Evolutionary conservation across 2,329 filamentous ascomycete species (phyloP).

Genomic region (Allantophomopsis lycopodina): DNA sequence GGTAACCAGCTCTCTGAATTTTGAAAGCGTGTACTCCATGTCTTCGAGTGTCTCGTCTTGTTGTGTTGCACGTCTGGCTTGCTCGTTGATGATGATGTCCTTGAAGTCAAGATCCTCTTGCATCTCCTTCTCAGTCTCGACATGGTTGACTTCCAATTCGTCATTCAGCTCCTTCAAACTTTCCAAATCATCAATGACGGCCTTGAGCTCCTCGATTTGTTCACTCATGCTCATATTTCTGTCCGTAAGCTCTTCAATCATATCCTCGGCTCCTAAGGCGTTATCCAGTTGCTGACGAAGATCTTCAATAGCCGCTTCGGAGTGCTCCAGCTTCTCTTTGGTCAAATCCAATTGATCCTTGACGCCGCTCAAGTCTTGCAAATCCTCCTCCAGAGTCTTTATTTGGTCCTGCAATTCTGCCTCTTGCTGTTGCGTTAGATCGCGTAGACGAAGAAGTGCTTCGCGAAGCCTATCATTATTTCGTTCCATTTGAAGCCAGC

Average conservation of each 20-base stretch:
- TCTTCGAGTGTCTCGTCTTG: slow-evolving; percentile 75
- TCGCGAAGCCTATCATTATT: slow-evolving; percentile 81
- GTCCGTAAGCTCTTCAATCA: slow-evolving; percentile 84
- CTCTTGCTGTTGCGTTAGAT: slow-evolving; percentile 78
- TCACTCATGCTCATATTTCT: slow-evolving; percentile 76
- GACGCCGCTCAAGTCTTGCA: slow-evolving; percentile 50
- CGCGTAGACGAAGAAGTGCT: slow-evolving; percentile 70
- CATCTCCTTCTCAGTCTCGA: slow-evolving; percentile 86
- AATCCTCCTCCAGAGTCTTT: slow-evolving; percentile 56
- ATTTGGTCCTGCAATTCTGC: slow-evolving; percentile 65
- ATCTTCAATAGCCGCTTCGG: slow-evolving; percentile 68
- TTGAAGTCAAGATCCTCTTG: slow-evolving; percentile 87
- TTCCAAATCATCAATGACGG: slow-evolving; percentile 76
- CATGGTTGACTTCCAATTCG: slow-evolving; percentile 85
- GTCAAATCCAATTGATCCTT: slow-evolving; percentile 58
- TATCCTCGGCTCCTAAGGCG: slow-evolving; percentile 76
- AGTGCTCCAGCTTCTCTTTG: slow-evolving; percentile 59
- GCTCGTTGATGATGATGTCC: slow-evolving; percentile 73
- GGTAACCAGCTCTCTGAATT: slow-evolving; percentile 80
- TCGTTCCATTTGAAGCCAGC: slow-evolving; percentile 84
- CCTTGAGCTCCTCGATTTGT: slow-evolving; percentile 69
- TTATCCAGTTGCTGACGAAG: slow-evolving; percentile 84
- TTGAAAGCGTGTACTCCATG: slow-evolving; percentile 76
- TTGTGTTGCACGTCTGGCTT: slow-evolving; percentile 55
- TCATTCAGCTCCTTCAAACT: slow-evolving; percentile 85